Percentiles rank a stretch among this genome's conserved stretches.
Evolutionary conservation across 108 stramenopile genomes (phyloP).

Genomic region (Fistulifera solaris): DNA sequence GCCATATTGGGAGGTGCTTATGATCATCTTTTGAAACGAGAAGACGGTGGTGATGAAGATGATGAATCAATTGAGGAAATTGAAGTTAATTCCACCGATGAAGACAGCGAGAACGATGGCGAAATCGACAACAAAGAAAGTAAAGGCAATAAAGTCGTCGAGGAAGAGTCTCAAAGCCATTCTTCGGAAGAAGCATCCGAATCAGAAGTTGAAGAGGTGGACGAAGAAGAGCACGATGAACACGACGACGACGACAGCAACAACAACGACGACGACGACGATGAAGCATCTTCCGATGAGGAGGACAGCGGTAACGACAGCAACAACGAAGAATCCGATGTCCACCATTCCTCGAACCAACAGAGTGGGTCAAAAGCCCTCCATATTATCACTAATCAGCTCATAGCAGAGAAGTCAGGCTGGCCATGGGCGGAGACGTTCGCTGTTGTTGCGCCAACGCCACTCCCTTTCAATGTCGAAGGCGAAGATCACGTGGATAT

Average conservation of each 20-base stretch:
- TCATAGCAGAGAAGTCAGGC: slow-evolving; percentile 19
- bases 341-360: background rate
- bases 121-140: slow-evolving; percentile 28
- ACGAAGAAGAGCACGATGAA: background rate
- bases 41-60: slow-evolving; percentile 20
- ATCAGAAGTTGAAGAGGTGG: slow-evolving; percentile 1
- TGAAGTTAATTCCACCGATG: slow-evolving; percentile 26
- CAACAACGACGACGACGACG: background rate
- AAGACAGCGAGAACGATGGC: slow-evolving; percentile 36
- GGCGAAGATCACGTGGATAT: slow-evolving; percentile 58
- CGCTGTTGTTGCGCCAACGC: slow-evolving; percentile 46
- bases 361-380: slow-evolving; percentile 31
- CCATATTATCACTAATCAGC: slow-evolving; percentile 23
- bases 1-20: slow-evolving; percentile 34
- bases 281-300: background rate
- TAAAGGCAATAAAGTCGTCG: slow-evolving; percentile 12
- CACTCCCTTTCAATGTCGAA: slow-evolving; percentile 58
- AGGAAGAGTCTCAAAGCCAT: slow-evolving; percentile 20
- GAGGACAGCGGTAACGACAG: slow-evolving; percentile 7
- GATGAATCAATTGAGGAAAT: slow-evolving; percentile 39
- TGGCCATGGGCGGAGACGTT: slow-evolving; percentile 77
- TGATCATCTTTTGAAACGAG: slow-evolving; percentile 24
- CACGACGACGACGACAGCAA: slow-evolving; percentile 7
- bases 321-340: slow-evolving; percentile 9
- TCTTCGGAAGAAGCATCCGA: slow-evolving; percentile 2